Conservation (phyloP, 176 grass and related monocot species). For the Lolium perenne region DNA sequence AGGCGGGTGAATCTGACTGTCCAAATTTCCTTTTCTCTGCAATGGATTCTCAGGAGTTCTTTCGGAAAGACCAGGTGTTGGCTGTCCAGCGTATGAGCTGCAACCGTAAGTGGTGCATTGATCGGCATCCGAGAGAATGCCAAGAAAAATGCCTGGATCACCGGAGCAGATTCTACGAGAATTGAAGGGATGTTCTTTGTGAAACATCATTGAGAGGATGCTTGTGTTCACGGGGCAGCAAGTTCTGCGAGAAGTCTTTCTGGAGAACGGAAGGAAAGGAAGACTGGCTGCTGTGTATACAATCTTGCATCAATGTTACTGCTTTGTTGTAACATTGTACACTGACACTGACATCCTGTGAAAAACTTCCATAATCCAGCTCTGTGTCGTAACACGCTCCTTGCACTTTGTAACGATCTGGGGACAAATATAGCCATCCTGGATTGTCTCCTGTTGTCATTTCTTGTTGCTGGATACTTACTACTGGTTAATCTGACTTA, state of each 20-base stretch:
- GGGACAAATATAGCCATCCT: constrained; percentile 33
- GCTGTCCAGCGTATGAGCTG: background rate
- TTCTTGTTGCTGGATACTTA: background rate
- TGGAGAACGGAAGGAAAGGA: constrained; percentile 24
- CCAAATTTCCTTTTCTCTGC: constrained; percentile 14
- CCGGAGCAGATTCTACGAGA: background rate
- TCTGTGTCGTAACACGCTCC: background rate
- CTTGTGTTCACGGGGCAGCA: constrained; percentile 16
- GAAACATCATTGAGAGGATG: background rate
- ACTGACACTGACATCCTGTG: constrained; percentile 43
- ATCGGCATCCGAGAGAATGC: background rate
- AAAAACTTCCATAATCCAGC: constrained; percentile 37
- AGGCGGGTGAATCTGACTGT: constrained; percentile 9
- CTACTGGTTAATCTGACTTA: background rate
- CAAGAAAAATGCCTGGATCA: background rate
- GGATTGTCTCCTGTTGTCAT: background rate
- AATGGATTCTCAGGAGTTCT: background rate
- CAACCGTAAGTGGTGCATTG: background rate
- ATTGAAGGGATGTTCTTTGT: background rate
- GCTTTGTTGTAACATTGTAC: constrained; percentile 45
- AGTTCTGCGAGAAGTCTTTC: constrained; percentile 12
- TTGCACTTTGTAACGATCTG: background rate
- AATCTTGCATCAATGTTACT: background rate
- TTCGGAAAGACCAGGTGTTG: background rate
- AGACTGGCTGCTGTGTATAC: constrained; percentile 38